These are phyloP conservation scores for Persicaria tinctoria DNA, from an alignment of 148 eudicot species.

Conservation along the genomic window DNA sequence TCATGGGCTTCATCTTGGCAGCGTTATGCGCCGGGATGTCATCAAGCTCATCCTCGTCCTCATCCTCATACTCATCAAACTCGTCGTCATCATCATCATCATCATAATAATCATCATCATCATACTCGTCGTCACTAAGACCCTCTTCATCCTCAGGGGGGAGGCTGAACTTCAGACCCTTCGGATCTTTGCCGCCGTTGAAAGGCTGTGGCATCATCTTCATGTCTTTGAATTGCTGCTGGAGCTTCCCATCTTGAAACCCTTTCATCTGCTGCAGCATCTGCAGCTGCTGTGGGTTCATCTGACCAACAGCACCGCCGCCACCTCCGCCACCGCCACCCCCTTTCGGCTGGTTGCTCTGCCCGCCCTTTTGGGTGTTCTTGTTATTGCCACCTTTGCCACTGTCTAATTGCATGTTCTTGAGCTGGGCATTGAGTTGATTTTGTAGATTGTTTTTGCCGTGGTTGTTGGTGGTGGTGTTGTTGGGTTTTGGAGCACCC, in stretches of 20 bases:
- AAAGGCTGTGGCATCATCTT: constrained; percentile 16
- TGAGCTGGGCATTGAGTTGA: constrained; percentile 19
- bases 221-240: constrained; percentile 19
- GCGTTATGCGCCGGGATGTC: constrained; percentile 29
- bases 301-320: constrained; percentile 9
- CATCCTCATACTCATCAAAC: constrained; percentile 18
- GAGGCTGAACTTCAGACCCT: constrained; percentile 18
- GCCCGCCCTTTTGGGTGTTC: constrained; percentile 16
- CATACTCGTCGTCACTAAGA: constrained; percentile 12
- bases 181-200: neutral
- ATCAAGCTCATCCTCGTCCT: constrained; percentile 42
- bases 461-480: constrained; percentile 19
- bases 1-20: constrained; percentile 35
- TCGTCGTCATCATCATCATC: constrained; percentile 31
- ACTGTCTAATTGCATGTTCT: constrained; percentile 20
- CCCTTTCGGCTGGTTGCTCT: constrained; percentile 16
- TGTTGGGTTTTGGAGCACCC: constrained; percentile 29
- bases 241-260: constrained; percentile 18
- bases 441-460: constrained; percentile 17
- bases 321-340: constrained; percentile 30
- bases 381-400: constrained; percentile 16
- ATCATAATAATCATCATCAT: constrained; percentile 25
- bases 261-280: constrained; percentile 24
- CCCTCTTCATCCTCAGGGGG: constrained; percentile 13
- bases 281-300: constrained; percentile 23